A percentile compares a stretch with the other conserved stretches of the same genome.
Conservation (phyloP, 2,329 filamentous ascomycete species). For the Aspergillus puulaauensis region DNA sequence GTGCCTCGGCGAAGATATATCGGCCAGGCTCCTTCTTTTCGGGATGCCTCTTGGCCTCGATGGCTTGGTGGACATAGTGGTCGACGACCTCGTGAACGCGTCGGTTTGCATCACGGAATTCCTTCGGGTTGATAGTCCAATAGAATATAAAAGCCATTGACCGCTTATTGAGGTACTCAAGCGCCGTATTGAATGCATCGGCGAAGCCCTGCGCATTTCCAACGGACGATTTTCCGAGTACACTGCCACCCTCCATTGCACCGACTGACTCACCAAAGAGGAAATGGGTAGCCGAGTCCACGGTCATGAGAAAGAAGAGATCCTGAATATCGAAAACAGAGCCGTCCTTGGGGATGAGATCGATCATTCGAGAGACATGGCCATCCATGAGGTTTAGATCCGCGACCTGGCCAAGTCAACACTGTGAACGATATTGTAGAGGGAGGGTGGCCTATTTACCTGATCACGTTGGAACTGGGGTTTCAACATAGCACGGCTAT, state of each 20-base stretch:
- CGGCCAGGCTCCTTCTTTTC: slow-evolving; percentile 30
- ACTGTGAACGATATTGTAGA: background rate
- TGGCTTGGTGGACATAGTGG: slow-evolving; percentile 48
- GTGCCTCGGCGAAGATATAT: slow-evolving; percentile 52
- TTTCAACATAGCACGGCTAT: slow-evolving; percentile 73
- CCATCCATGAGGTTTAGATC: slow-evolving; percentile 79
- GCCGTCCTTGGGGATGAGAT: slow-evolving; percentile 52
- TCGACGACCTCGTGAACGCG: slow-evolving; percentile 51
- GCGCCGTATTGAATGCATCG: slow-evolving; percentile 36
- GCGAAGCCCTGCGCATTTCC: slow-evolving; percentile 35
- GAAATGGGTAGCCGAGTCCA: slow-evolving; percentile 86
- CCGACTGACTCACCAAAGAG: slow-evolving; percentile 74
- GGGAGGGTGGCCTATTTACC: slow-evolving; percentile 40
- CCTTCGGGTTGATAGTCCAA: slow-evolving; percentile 39
- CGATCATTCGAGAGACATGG: slow-evolving; percentile 71
- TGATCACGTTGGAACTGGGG: slow-evolving; percentile 86
- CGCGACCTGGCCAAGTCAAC: slow-evolving; percentile 23
- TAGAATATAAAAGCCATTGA: slow-evolving; percentile 34
- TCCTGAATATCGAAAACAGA: slow-evolving; percentile 67
- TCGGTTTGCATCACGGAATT: slow-evolving; percentile 41
- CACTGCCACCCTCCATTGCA: slow-evolving; percentile 51
- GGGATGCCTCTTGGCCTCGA: slow-evolving; percentile 36
- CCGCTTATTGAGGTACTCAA: slow-evolving; percentile 31
- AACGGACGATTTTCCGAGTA: slow-evolving; percentile 44
- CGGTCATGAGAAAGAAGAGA: slow-evolving; percentile 76